These are phyloP conservation scores for Moniliophthora roreri DNA, from an alignment of 1,284 basidiomycete genomes.

Conservation along the genomic window DNA sequence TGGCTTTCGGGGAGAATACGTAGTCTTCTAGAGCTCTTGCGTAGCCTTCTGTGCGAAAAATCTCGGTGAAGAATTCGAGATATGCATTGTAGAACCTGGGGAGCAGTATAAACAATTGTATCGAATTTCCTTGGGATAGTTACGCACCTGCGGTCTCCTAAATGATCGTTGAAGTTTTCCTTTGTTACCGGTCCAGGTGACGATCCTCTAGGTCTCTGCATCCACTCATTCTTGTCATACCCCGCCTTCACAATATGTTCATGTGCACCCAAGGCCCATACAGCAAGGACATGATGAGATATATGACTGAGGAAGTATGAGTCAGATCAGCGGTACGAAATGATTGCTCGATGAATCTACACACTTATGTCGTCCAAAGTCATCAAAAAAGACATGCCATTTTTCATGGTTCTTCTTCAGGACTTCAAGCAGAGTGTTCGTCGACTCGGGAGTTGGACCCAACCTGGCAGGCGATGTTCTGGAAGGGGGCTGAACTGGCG, in stretches of 20 bases:
- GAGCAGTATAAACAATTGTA: constrained; percentile 22
- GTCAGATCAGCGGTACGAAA: background rate
- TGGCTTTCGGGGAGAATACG: constrained; percentile 55
- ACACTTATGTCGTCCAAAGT: constrained; percentile 44
- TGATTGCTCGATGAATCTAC: constrained; percentile 6
- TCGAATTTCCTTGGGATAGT: too few relatives aligned
- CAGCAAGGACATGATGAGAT: constrained; percentile 50
- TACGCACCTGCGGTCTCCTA: constrained; percentile 43
- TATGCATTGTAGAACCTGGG: constrained; percentile 48
- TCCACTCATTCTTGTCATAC: constrained; percentile 39
- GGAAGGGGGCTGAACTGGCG: constrained; percentile 18
- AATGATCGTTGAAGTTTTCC: constrained; percentile 46
- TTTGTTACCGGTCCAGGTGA: constrained; percentile 42
- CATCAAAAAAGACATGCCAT: constrained; percentile 47
- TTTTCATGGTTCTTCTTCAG: constrained; percentile 41
- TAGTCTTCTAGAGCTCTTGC: constrained; percentile 54
- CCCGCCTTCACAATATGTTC: constrained; percentile 39
- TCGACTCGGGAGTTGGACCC: constrained; percentile 30
- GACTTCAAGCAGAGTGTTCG: constrained; percentile 29
- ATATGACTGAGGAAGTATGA: constrained; percentile 38
- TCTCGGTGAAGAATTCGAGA: constrained; percentile 51
- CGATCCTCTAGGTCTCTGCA: constrained; percentile 37
- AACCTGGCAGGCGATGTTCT: constrained; percentile 20
- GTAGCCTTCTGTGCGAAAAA: constrained; percentile 36
- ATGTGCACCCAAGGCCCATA: constrained; percentile 49